Conservation (phyloP, 1,284 basidiomycete species). For the Coriolopsis trogii region DNA sequence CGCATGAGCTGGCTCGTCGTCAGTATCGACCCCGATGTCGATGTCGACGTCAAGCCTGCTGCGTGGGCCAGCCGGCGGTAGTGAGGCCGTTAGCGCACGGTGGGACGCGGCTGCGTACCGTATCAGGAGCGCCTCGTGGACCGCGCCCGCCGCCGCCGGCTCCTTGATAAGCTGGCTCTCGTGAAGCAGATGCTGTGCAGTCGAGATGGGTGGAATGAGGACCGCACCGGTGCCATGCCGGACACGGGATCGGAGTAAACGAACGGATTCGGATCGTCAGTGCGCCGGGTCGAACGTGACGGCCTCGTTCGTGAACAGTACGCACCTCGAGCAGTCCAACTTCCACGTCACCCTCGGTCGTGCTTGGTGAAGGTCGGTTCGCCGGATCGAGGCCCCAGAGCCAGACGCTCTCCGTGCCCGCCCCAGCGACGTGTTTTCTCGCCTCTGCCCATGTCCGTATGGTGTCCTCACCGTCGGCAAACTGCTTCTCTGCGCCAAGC, state of each 20-base stretch:
- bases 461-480: slow-evolving; percentile 30
- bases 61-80: no score
- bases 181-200: slow-evolving; percentile 46
- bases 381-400: slow-evolving; percentile 46
- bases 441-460: slow-evolving; percentile 46
- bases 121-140: slow-evolving; percentile 53
- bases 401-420: slow-evolving; percentile 47
- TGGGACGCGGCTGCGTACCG: slow-evolving; percentile 39
- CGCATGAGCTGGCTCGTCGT: not conserved
- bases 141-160: slow-evolving; percentile 36
- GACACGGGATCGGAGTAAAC: no score
- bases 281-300: not conserved
- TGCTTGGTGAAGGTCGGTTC: slow-evolving; percentile 9
- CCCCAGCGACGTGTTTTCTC: slow-evolving; percentile 38
- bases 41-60: no score
- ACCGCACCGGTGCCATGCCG: slow-evolving; percentile 21
- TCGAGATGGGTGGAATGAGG: slow-evolving; percentile 4
- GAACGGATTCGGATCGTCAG: no score
- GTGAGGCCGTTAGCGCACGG: slow-evolving; percentile 27
- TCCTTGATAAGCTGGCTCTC: slow-evolving; percentile 49
- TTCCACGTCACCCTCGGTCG: slow-evolving; percentile 26
- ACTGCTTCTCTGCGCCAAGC: slow-evolving; percentile 46
- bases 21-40: no score
- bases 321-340: slow-evolving; percentile 47
- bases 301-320: not conserved